Conservation (phyloP, 176 grass and related monocot genomes). For the Saccharum spontaneum region DNA sequence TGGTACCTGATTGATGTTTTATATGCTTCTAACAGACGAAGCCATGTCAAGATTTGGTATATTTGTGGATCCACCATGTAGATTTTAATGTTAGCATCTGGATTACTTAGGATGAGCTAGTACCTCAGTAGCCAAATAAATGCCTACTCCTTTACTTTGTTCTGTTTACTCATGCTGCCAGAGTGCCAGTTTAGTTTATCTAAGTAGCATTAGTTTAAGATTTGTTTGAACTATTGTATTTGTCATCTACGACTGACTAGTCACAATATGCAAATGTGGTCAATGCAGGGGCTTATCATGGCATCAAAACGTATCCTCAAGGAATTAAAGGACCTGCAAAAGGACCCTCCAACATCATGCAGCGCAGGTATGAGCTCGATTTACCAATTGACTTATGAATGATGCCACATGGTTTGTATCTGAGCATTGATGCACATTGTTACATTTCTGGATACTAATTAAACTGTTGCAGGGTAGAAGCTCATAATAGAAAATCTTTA, state of each 20-base stretch:
- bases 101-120: neutral
- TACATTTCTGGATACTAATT: slow-evolving; percentile 2
- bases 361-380: slow-evolving; percentile 44
- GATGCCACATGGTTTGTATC: neutral
- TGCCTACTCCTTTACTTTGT: neutral
- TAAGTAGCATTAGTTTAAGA: neutral
- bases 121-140: neutral
- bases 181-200: neutral
- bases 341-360: slow-evolving; percentile 68
- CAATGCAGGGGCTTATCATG: slow-evolving; percentile 49
- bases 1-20: neutral
- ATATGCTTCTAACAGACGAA: neutral
- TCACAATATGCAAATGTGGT: slow-evolving; percentile 19
- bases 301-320: slow-evolving; percentile 66
- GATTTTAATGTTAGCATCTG: neutral
- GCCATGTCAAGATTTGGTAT: neutral
- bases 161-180: neutral
- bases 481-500: neutral
- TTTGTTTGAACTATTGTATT: slow-evolving; percentile 1
- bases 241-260: neutral
- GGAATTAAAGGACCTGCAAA: slow-evolving; percentile 63
- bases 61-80: neutral
- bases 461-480: slow-evolving; percentile 5
- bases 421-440: neutral
- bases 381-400: neutral